phyloP scores from a whole-genome alignment of 352 stramenopile species.

The Lagenidium sp. region DNA sequence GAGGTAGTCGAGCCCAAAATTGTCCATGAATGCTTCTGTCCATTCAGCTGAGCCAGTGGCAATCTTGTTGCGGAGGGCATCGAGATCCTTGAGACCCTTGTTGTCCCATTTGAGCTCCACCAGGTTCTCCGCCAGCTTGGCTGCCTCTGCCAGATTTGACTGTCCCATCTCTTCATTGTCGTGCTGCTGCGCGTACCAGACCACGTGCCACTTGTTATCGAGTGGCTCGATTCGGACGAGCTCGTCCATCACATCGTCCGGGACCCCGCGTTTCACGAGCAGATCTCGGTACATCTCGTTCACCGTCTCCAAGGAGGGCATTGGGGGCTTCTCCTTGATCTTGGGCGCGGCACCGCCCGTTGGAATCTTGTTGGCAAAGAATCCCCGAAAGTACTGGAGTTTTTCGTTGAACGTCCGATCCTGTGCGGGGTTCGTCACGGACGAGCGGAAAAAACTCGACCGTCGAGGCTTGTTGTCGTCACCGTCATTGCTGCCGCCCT shows the following conservation, averaged over 20 bases:
- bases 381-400: slow-evolving; percentile 77
- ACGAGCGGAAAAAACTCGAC: slow-evolving; percentile 70
- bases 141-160: slow-evolving; percentile 42
- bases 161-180: slow-evolving; percentile 63
- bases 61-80: slow-evolving; percentile 63
- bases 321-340: slow-evolving; percentile 53
- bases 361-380: slow-evolving; percentile 75
- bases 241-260: slow-evolving; percentile 80
- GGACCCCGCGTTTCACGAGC: slow-evolving; percentile 67
- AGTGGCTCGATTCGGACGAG: slow-evolving; percentile 73
- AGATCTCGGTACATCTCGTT: slow-evolving; percentile 83
- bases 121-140: slow-evolving; percentile 61
- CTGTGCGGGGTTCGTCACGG: slow-evolving; percentile 52
- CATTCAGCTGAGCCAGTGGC: slow-evolving; percentile 60
- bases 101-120: slow-evolving; percentile 83
- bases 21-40: slow-evolving; percentile 61
- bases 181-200: slow-evolving; percentile 79
- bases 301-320: slow-evolving; percentile 56
- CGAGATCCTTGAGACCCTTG: slow-evolving; percentile 62
- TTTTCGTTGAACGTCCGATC: slow-evolving; percentile 83
- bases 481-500: slow-evolving; percentile 4
- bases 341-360: slow-evolving; percentile 58
- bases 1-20: slow-evolving; percentile 77
- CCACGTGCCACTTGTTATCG: slow-evolving; percentile 83
- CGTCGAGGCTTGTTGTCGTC: slow-evolving; percentile 34